Evolutionary conservation across 306 rosid species (phyloP).

Genomic region (Prosopis cineraria): DNA sequence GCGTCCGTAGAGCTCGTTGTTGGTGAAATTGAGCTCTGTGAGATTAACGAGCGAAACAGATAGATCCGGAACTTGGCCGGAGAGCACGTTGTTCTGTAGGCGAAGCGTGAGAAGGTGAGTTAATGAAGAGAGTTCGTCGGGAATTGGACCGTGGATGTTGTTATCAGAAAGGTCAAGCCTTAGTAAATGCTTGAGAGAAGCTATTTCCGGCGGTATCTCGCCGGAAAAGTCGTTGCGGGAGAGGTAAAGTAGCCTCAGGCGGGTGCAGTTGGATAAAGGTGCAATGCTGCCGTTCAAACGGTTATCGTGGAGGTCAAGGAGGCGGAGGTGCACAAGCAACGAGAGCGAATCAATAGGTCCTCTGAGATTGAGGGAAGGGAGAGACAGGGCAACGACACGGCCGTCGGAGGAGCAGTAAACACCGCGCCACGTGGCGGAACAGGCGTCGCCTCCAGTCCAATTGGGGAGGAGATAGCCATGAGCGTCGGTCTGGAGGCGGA

Average conservation of each 20-base stretch:
- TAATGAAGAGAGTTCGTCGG: conserved; percentile 40
- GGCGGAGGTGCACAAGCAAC: conserved; percentile 63
- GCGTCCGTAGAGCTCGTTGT: conserved; percentile 74
- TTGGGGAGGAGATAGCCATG: conserved; percentile 76
- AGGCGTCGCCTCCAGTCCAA: conserved; percentile 77
- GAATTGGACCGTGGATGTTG: conserved; percentile 76
- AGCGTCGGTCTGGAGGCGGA: conserved; percentile 68
- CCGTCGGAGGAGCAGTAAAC: conserved; percentile 68
- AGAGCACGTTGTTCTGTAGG: conserved; percentile 71
- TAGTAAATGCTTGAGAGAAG: conserved; percentile 55
- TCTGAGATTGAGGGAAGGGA: conserved; percentile 80
- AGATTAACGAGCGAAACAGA: conserved; percentile 56
- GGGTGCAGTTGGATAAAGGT: conserved; percentile 67
- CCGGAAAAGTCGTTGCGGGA: conserved; percentile 86
- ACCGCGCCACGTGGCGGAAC: conserved; percentile 70
- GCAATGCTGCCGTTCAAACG: conserved; percentile 76
- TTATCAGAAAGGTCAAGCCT: conserved; percentile 87
- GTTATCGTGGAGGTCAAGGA: conserved; percentile 83
- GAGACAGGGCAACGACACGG: conserved; percentile 59
- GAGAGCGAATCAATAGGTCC: conserved; percentile 76
- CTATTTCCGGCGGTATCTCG: conserved; percentile 57
- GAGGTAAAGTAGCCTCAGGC: conserved; percentile 77
- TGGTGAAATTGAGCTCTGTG: conserved; percentile 68
- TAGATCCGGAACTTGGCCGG: conserved; percentile 74
- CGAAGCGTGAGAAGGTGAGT: conserved; percentile 77